Evolutionary conservation across 768 basidiomycete genomes (phyloP).

Genomic region (Calvatia gigantea): DNA sequence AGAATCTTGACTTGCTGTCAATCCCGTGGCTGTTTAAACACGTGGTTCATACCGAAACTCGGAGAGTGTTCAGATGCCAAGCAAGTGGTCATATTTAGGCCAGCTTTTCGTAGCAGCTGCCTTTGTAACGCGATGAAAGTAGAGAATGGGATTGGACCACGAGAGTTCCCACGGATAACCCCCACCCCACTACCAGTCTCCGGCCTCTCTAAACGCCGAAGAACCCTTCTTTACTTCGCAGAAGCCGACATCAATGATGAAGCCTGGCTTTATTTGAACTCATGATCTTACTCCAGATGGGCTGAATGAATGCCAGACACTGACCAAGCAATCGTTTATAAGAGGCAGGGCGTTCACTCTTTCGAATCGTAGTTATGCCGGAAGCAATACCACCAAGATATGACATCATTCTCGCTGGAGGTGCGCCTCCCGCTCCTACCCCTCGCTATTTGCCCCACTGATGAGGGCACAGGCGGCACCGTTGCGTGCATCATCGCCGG

Average conservation of each 20-base stretch:
- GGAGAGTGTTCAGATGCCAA: too few relatives aligned
- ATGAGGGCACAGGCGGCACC: slow-evolving; percentile 39
- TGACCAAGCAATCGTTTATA: neutral
- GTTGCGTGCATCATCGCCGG: slow-evolving; percentile 55
- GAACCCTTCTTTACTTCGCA: too few relatives aligned
- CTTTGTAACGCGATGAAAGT: too few relatives aligned
- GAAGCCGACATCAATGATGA: neutral
- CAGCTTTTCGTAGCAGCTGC: too few relatives aligned
- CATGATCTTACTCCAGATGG: neutral
- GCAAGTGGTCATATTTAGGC: too few relatives aligned
- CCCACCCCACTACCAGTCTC: too few relatives aligned
- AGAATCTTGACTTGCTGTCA: too few relatives aligned
- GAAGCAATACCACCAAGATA: slow-evolving; percentile 13
- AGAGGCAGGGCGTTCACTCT: neutral
- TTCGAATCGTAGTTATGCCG: neutral
- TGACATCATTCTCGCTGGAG: slow-evolving; percentile 58
- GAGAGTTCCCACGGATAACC: too few relatives aligned
- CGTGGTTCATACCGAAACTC: too few relatives aligned
- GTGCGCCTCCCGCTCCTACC: slow-evolving; percentile 24
- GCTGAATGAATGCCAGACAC: neutral
- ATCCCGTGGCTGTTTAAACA: too few relatives aligned
- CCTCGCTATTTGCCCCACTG: neutral
- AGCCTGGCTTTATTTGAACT: neutral
- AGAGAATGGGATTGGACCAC: too few relatives aligned
- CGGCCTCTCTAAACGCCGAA: too few relatives aligned